Evolutionary conservation across 2,329 filamentous ascomycete genomes (phyloP), one percentile per base, ranked within the genome.

Genomic region (Westerdykella sp.): DNA sequence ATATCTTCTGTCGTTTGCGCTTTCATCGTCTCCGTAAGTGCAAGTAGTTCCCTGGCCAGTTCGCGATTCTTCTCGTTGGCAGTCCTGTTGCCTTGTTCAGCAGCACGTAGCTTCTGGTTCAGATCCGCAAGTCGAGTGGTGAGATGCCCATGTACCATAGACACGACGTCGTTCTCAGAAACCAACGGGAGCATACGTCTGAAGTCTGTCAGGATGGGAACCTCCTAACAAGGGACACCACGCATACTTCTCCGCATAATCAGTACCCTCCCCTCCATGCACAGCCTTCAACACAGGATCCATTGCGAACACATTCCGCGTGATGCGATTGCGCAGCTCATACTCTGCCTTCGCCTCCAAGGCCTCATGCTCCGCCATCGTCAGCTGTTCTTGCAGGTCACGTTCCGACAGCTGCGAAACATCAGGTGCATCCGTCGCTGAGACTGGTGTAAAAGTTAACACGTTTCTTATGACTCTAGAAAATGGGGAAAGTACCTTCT

Each of bases 261-360:
- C 78, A 14, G 80, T 77, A 46, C 79, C 75, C 11, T 77, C 78
- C 35, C 81, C 81, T 46, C 78, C 72, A 62, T 94, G 86, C 32
- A 91, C 80, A 6, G 87, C 84, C 57, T 85, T 87, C 44, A 94
- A 71, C 34, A 86, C 81, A 6, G 88, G 87, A 55, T 87, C 84
- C 44, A 82, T 81, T 53, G 80, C 79, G 51, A 93, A 67, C 41
- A 87, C 80, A 37, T 76, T 80, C 48, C 85, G 80, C 16, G 83
- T 73, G 16, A 86, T 81, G 47, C 80, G 80, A 61, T 83, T 83
- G 49, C 80, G 80, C 43, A 91, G 73, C 34, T 80, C 75, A 65
- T 87, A 86, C 45, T 75, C 75, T 43, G 85, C 81, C 58, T 81
- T 81, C 21, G 85, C 80, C 53, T 87, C 78, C 23, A 91, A 73